These are phyloP conservation scores for Epichloe aotearoae DNA, from an alignment of 2,329 filamentous ascomycete genomes.

Conservation along the genomic window DNA sequence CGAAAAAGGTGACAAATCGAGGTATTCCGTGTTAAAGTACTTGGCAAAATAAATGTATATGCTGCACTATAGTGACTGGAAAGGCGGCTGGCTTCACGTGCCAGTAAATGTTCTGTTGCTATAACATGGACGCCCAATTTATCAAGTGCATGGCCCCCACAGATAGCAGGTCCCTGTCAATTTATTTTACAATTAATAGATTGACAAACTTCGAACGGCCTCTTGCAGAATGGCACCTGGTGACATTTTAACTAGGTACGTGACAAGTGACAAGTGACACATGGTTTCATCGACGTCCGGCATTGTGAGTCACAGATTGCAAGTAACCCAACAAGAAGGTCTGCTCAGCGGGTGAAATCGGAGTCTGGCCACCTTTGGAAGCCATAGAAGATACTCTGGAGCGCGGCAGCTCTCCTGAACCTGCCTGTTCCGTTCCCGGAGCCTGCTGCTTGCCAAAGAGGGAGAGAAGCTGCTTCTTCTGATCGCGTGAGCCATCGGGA, in stretches of 20 bases:
- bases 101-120: background rate
- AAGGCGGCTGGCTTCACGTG: background rate
- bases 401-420: constrained; percentile 9
- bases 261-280: background rate
- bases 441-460: constrained; percentile 41
- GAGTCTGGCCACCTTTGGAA: constrained; percentile 30
- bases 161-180: background rate
- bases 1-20: background rate
- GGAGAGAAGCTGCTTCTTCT: constrained; percentile 36
- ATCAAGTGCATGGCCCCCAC: background rate
- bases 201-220: background rate
- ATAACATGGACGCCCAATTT: background rate
- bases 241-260: background rate
- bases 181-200: background rate
- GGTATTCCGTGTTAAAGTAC: background rate
- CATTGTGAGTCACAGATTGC: constrained; percentile 36
- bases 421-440: background rate
- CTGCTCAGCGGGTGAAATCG: constrained; percentile 57
- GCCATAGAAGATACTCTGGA: constrained; percentile 32
- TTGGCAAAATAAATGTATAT: background rate
- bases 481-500: constrained; percentile 16
- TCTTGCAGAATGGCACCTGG: background rate
- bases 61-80: background rate
- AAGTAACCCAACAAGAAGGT: constrained; percentile 67
- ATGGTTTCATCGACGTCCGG: constrained; percentile 16